A percentile compares a stretch with the other conserved stretches of the same genome.
phyloP scores from a whole-genome alignment of 805 yeast genomes.

The Saturnispora halmiae region DNA sequence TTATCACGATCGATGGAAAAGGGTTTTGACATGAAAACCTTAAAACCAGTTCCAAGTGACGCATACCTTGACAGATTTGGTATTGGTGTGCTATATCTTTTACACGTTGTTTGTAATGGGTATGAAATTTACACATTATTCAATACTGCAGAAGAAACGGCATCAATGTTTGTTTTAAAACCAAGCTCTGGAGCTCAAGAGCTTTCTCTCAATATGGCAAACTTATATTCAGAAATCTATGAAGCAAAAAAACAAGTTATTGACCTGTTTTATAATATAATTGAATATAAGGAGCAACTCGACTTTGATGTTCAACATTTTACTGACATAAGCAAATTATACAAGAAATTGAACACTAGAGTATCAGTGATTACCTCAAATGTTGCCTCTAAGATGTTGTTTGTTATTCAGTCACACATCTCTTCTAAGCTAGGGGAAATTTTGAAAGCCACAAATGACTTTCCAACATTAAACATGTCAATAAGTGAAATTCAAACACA shows the following conservation, averaged over 20 bases:
- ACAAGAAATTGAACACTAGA: constrained; percentile 46
- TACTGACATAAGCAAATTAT: constrained; percentile 46
- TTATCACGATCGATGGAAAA: constrained; percentile 76
- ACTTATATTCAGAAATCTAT: constrained; percentile 47
- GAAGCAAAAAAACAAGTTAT: constrained; percentile 38
- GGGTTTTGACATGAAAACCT: constrained; percentile 66
- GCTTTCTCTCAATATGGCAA: constrained; percentile 45
- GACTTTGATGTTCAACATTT: constrained; percentile 47
- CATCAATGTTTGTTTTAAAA: constrained; percentile 49
- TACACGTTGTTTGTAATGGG: constrained; percentile 63
- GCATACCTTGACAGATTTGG: constrained; percentile 47
- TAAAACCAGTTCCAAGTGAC: constrained; percentile 37
- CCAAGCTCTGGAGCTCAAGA: constrained; percentile 63
- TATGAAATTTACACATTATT: constrained; percentile 67
- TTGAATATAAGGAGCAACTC: constrained; percentile 45
- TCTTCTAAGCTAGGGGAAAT: constrained; percentile 37
- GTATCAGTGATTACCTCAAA: constrained; percentile 53
- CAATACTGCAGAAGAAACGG: constrained; percentile 49
- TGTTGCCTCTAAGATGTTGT: constrained; percentile 52
- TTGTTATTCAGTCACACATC: constrained; percentile 69
- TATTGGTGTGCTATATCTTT: constrained; percentile 52
- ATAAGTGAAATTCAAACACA: constrained; percentile 54
- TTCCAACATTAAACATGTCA: constrained; percentile 57
- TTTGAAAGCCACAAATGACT: constrained; percentile 39
- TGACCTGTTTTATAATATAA: constrained; percentile 34